These are phyloP conservation scores for Penicillium expansum DNA, from an alignment of 2,329 filamentous ascomycete species.

Conservation along the genomic window DNA sequence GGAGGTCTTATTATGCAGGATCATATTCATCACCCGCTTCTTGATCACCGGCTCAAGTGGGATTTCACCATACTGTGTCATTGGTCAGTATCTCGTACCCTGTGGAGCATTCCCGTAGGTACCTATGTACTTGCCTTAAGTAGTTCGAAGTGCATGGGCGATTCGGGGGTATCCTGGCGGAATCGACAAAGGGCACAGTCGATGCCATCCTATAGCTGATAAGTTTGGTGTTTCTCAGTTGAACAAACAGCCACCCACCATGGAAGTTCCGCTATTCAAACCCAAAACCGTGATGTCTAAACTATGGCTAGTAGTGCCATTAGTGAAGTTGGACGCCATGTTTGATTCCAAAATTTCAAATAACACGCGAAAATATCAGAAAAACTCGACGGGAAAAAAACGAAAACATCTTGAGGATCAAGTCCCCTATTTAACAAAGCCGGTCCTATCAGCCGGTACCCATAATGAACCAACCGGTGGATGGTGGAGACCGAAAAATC, in stretches of 20 bases:
- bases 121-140: conserved; percentile 33
- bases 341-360: not conserved
- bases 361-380: not conserved
- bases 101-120: not conserved
- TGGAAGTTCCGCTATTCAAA: conserved; percentile 54
- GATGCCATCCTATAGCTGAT: conserved; percentile 47
- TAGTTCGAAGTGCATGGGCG: conserved; percentile 56
- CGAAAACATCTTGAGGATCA: not conserved
- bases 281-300: conserved; percentile 56
- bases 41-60: conserved; percentile 55
- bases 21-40: conserved; percentile 57
- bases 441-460: not conserved
- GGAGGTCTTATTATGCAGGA: conserved; percentile 54
- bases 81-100: not conserved
- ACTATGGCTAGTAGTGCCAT: conserved; percentile 23
- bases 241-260: conserved; percentile 33
- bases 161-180: conserved; percentile 51
- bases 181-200: conserved; percentile 60
- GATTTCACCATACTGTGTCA: conserved; percentile 54
- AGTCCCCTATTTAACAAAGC: conserved; percentile 3
- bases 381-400: not conserved
- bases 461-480: not conserved
- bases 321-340: conserved; percentile 14
- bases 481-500: conserved; percentile 6
- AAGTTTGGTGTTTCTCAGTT: not conserved